These are phyloP conservation scores for Acephala macrosclerotiorum DNA, from an alignment of 2,329 filamentous ascomycete genomes.

Conservation along the genomic window DNA sequence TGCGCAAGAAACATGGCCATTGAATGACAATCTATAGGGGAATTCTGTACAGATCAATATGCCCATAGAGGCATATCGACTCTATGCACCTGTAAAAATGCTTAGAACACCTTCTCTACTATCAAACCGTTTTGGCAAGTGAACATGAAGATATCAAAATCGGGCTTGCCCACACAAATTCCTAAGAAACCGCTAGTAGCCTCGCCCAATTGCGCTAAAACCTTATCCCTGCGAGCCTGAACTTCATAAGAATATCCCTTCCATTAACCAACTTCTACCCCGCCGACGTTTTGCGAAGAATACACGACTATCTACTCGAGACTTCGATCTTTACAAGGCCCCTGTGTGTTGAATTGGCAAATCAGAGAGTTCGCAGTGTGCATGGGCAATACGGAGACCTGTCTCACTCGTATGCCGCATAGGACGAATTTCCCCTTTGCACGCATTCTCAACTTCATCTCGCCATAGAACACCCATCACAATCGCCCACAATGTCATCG, in stretches of 20 bases:
- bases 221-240: slow-evolving; percentile 14
- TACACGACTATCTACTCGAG: background rate
- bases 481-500: slow-evolving; percentile 51
- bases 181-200: background rate
- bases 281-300: background rate
- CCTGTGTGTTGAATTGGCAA: slow-evolving; percentile 11
- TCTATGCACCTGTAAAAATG: slow-evolving; percentile 45
- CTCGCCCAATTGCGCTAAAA: slow-evolving; percentile 1
- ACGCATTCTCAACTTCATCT: slow-evolving; percentile 30
- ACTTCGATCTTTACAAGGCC: background rate
- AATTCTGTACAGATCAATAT: slow-evolving; percentile 41
- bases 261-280: slow-evolving; percentile 6
- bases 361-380: slow-evolving; percentile 23
- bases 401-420: slow-evolving; percentile 36
- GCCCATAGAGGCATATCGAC: slow-evolving; percentile 39
- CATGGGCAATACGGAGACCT: slow-evolving; percentile 34
- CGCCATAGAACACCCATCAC: slow-evolving; percentile 30
- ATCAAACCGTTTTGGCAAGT: slow-evolving; percentile 3
- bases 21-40: slow-evolving; percentile 31
- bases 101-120: slow-evolving; percentile 44
- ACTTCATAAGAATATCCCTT: slow-evolving; percentile 7
- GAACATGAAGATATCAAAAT: background rate
- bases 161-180: background rate
- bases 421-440: slow-evolving; percentile 36
- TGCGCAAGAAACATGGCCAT: slow-evolving; percentile 26